phyloP scores from a whole-genome alignment of 305 asterid species.

The Fraxinus dipetala region DNA sequence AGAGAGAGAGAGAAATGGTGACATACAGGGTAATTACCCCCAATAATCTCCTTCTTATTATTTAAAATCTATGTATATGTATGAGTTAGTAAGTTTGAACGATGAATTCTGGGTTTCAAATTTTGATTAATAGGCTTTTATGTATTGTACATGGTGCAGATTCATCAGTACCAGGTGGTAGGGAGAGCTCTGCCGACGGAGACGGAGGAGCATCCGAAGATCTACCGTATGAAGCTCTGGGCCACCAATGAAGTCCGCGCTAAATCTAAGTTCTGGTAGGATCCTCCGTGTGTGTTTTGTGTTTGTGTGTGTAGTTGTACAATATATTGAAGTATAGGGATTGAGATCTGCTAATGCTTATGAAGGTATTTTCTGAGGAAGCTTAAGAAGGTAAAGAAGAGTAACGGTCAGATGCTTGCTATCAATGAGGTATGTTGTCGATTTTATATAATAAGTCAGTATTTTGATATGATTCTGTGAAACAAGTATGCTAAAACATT shows the following conservation, averaged over 20 bases:
- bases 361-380: slow-evolving; percentile 57
- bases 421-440: slow-evolving; percentile 45
- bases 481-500: neutral
- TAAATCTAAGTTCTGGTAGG: slow-evolving; percentile 57
- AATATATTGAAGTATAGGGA: neutral
- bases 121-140: neutral
- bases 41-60: neutral
- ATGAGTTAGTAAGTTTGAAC: neutral
- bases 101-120: neutral
- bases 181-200: slow-evolving; percentile 69
- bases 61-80: neutral
- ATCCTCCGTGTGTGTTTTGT: neutral
- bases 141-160: slow-evolving; percentile 37
- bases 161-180: slow-evolving; percentile 73
- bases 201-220: slow-evolving; percentile 62
- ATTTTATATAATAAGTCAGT: neutral
- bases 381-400: slow-evolving; percentile 62
- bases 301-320: neutral
- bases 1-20: slow-evolving; percentile 34
- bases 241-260: slow-evolving; percentile 69
- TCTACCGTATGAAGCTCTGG: slow-evolving; percentile 75
- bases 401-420: slow-evolving; percentile 54
- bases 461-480: neutral
- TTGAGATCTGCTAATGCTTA: neutral
- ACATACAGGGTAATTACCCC: slow-evolving; percentile 31